A percentile compares a stretch with the other conserved stretches of the same genome.
Evolutionary conservation across 1,284 basidiomycete species (phyloP).

Genomic region (Tilletia indica): DNA sequence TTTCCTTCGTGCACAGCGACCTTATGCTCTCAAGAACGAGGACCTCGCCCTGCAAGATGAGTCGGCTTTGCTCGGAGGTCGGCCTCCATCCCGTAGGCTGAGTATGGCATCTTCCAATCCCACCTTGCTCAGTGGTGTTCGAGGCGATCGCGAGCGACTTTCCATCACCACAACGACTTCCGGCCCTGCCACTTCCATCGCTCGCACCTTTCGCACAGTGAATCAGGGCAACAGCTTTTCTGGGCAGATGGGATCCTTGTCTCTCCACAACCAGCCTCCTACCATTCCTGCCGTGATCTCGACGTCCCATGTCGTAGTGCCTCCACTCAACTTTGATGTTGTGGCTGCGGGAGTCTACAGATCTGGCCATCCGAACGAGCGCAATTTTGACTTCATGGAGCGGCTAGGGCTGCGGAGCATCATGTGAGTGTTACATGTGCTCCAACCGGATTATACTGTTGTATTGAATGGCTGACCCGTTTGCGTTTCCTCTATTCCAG

Average conservation of each 20-base stretch:
- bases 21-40: background rate
- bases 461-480: background rate
- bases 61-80: background rate
- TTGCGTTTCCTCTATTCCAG: conserved; percentile 16
- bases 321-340: conserved; percentile 54
- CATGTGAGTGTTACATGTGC: conserved; percentile 30
- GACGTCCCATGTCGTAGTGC: conserved; percentile 32
- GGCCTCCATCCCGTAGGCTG: conserved; percentile 2
- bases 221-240: too few species aligned
- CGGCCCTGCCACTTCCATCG: too few species aligned
- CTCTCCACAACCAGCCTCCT: too few species aligned
- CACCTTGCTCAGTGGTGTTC: too few species aligned
- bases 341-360: conserved; percentile 50
- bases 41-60: conserved; percentile 5
- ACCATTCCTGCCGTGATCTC: too few species aligned
- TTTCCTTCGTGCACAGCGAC: background rate
- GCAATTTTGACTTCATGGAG: conserved; percentile 50
- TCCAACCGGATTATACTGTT: background rate
- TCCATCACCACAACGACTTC: too few species aligned
- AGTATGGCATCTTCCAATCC: background rate
- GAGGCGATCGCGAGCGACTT: too few species aligned
- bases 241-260: too few species aligned
- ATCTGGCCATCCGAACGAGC: conserved; percentile 53
- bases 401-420: conserved; percentile 47
- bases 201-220: too few species aligned